phyloP scores from a whole-genome alignment of 331 rosid species.

The Rosa hybrid region DNA sequence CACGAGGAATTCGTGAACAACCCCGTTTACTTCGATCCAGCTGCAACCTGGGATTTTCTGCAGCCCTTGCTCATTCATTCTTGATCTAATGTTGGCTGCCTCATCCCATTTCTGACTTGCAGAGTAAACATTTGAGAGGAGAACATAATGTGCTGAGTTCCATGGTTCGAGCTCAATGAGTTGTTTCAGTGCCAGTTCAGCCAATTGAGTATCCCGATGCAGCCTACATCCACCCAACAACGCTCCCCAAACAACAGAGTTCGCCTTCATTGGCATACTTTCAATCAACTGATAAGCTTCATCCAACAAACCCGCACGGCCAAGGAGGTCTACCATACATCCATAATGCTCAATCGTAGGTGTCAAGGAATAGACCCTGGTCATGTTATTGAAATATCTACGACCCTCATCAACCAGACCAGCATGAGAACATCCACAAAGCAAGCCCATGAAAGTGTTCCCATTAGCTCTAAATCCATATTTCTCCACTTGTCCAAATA shows the following conservation, averaged over 20 bases:
- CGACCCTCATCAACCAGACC: constrained; percentile 30
- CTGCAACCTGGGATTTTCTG: constrained; percentile 29
- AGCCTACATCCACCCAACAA: constrained; percentile 35
- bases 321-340: constrained; percentile 36
- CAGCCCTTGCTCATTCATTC: constrained; percentile 20
- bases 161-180: constrained; percentile 31
- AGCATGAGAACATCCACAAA: constrained; percentile 34
- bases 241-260: constrained; percentile 28
- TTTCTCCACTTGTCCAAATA: constrained; percentile 26
- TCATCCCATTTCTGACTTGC: constrained; percentile 29
- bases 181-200: constrained; percentile 22
- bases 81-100: constrained; percentile 23
- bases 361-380: constrained; percentile 18
- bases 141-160: constrained; percentile 33
- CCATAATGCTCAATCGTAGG: constrained; percentile 36
- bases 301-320: constrained; percentile 27
- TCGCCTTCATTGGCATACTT: constrained; percentile 31
- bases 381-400: constrained; percentile 21
- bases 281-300: constrained; percentile 23
- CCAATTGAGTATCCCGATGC: constrained; percentile 29
- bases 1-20: constrained; percentile 28
- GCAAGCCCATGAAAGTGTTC: constrained; percentile 29
- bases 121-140: constrained; percentile 34
- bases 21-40: constrained; percentile 29
- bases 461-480: constrained; percentile 21